A percentile compares a stretch with the other conserved stretches of the same genome.
Conservation (phyloP, 139 green algal species). For the Microglena sp. region DNA sequence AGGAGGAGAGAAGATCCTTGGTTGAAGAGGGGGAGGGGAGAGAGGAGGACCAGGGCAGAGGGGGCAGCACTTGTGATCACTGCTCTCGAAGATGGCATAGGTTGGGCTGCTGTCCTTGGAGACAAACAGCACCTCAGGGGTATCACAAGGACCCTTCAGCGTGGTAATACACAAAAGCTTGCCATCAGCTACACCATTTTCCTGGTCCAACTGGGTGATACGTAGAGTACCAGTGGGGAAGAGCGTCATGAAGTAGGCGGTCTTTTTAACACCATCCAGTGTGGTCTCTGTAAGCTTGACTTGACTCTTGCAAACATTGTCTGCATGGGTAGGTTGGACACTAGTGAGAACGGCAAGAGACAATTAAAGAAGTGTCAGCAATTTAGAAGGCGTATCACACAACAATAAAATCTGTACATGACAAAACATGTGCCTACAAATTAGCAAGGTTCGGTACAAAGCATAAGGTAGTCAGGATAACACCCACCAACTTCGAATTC, state of each 20-base stretch:
- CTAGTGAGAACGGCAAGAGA: background rate
- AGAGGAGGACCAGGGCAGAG: background rate
- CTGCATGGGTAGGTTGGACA: background rate
- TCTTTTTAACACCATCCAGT: background rate
- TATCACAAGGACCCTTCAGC: background rate
- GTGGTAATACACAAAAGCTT: constrained; percentile 2
- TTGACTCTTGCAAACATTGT: background rate
- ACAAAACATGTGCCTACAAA: background rate
- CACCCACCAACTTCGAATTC: constrained; percentile 13
- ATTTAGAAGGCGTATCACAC: background rate
- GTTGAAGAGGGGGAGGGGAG: background rate
- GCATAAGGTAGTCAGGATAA: background rate
- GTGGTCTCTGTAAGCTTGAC: constrained; percentile 9
- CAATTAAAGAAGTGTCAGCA: background rate
- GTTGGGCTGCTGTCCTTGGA: background rate
- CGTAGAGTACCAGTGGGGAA: constrained; percentile 3
- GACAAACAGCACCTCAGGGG: background rate
- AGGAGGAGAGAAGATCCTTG: background rate
- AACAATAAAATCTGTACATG: background rate
- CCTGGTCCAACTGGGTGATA: background rate
- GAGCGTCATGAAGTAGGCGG: constrained; percentile 7
- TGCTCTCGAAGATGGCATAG: constrained; percentile 12
- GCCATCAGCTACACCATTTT: background rate
- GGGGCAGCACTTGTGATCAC: constrained; percentile 12
- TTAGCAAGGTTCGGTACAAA: background rate